Conservation (phyloP, 2,329 filamentous ascomycete species). For the Dactylellina cionopaga region DNA sequence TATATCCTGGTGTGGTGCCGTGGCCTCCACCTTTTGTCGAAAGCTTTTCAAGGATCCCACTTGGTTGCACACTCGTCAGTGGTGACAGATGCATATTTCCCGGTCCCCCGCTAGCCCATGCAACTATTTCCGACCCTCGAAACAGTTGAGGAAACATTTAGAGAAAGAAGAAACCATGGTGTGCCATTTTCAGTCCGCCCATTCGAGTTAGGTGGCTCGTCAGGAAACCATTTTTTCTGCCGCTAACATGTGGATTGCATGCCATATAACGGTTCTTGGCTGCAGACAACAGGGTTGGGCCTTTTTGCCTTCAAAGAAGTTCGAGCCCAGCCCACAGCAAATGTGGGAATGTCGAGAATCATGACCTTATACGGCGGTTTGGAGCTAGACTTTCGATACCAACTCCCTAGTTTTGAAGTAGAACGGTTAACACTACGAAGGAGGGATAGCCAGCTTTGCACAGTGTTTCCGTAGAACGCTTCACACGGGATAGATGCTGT, state of each 20-base stretch:
- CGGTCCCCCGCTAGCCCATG: constrained; percentile 51
- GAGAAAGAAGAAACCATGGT: constrained; percentile 50
- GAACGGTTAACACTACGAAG: constrained; percentile 2
- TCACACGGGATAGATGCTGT: neutral
- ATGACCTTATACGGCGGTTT: constrained; percentile 10
- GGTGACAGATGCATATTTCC: constrained; percentile 52
- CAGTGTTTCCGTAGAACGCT: neutral
- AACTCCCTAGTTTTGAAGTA: neutral
- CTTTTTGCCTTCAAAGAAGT: constrained; percentile 33
- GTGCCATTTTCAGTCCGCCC: constrained; percentile 23
- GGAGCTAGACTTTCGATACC: neutral
- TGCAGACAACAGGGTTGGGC: constrained; percentile 40
- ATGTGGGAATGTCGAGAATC: constrained; percentile 41
- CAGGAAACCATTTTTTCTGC: constrained; percentile 43
- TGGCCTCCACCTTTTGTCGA: constrained; percentile 46
- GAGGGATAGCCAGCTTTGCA: constrained; percentile 22
- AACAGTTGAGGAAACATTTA: constrained; percentile 52
- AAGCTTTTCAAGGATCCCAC: constrained; percentile 47
- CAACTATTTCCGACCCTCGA: constrained; percentile 50
- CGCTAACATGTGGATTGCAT: constrained; percentile 51
- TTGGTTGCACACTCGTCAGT: constrained; percentile 31
- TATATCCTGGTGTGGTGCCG: constrained; percentile 10
- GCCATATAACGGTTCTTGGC: constrained; percentile 54
- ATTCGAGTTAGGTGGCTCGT: constrained; percentile 46
- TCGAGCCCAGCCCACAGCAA: constrained; percentile 21